Base-by-base conservation (phyloP, 305 asterid species). In the Lippia alba region DNA sequence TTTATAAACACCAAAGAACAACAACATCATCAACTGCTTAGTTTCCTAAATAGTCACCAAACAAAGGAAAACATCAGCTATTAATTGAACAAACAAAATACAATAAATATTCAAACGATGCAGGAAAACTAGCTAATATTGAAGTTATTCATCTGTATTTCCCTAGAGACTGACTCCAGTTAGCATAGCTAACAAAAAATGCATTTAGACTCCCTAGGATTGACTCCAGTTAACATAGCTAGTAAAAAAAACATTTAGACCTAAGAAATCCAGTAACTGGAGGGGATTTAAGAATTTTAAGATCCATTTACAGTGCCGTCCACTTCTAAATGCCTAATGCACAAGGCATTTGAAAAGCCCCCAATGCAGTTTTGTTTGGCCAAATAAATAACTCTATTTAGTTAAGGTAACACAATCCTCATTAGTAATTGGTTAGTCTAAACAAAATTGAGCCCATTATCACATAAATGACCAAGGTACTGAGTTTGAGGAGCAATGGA, bases 1-100 rank as follows among this genome's bases (percentile, higher is more conserved):
- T 67, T 64, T 41, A 68, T 56, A 72, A 73, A 61, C 33, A 30
- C 34, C 40, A 55, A 41, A 61, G 10, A 44, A 7, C 55, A 54
- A 59, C 16, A 61, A 16, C 36, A 39, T 61, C 30, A 32, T 62
- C 64, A 64, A 63, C 55, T 56, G 56, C 58, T 40, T 44, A 48
- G 2, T 45, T 74, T 24, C 40, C 44, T 57, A 30, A 24, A 40
- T 14, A 63, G 63, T 44, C 60, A 56, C 41, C 20, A 39, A 46
- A 18, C 12, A 46, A 45, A 12, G 5, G 20, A 32, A 17, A 33
- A 41, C 30, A 8, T 17, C 57, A 67, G 6, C 56, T 24, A 33
- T 33, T 7, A 59, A 62, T 51, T 4, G 45, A 56, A 72, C 40
- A n/a, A 39, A 40, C 60, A 18, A 53, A 56, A 50, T 17, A 55